Conservation (phyloP, 371 early-diverging fungal species). For the Zancudomyces culisetae region DNA sequence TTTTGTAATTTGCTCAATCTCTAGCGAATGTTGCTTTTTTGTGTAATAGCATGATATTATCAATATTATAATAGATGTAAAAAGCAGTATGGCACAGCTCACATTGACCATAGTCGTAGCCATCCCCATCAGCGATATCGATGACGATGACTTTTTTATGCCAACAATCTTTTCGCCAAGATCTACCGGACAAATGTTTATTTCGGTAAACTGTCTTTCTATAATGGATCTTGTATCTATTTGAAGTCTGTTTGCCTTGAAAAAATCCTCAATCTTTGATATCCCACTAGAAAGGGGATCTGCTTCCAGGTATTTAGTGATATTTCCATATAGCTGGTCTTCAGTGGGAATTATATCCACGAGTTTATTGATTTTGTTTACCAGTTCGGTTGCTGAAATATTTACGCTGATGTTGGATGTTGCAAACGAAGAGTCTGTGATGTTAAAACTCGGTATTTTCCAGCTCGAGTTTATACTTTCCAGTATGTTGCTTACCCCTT, state of each 20-base stretch:
- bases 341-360: slow-evolving; percentile 13
- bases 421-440: slow-evolving; percentile 4
- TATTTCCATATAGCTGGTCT: slow-evolving; percentile 15
- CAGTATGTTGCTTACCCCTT: background rate
- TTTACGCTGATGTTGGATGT: slow-evolving; percentile 5
- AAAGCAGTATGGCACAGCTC: background rate
- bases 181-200: background rate
- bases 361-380: slow-evolving; percentile 8
- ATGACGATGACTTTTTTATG: background rate
- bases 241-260: background rate
- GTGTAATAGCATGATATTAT: background rate
- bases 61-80: background rate
- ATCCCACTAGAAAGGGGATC: slow-evolving; percentile 11
- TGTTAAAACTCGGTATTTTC: slow-evolving; percentile 7
- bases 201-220: too few relatives aligned
- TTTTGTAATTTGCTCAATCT: background rate
- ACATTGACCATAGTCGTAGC: too few relatives aligned
- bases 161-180: background rate
- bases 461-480: slow-evolving; percentile 5
- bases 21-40: background rate
- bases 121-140: background rate
- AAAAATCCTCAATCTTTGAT: background rate
- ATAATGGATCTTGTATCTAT: background rate
- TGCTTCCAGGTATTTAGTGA: slow-evolving; percentile 10
- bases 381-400: slow-evolving; percentile 15